phyloP scores from a whole-genome alignment of 2,329 filamentous ascomycete genomes.

The Trichoderma aggressivum region DNA sequence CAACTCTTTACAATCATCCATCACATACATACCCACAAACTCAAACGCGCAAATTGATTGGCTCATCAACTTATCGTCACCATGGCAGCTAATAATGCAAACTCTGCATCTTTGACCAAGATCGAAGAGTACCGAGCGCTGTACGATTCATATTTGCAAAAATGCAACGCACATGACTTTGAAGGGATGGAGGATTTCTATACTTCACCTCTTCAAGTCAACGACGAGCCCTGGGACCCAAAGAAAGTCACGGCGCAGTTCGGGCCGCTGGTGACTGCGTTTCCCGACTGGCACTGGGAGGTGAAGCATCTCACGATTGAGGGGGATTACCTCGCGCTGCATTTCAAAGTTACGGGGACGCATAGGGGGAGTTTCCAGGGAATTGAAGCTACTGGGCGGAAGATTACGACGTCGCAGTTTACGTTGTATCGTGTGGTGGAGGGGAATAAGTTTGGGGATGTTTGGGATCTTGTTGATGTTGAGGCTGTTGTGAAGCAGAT shows the following conservation, averaged over 20 bases:
- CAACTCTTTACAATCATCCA: neutral
- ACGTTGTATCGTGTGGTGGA: neutral
- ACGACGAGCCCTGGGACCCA: neutral
- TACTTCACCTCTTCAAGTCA: neutral
- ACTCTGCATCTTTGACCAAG: neutral
- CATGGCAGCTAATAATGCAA: neutral
- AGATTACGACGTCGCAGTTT: neutral
- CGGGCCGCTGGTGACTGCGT: neutral
- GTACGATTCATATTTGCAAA: neutral
- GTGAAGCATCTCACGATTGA: neutral
- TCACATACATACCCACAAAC: neutral
- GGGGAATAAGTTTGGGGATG: neutral
- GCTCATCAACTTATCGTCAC: neutral
- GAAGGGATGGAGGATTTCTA: accelerated
- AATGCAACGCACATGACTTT: neutral
- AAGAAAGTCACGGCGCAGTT: neutral
- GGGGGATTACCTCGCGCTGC: neutral
- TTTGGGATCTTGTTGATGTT: neutral
- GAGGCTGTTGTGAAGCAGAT: neutral
- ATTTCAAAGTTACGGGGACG: neutral
- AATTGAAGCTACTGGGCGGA: neutral
- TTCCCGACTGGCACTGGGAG: neutral
- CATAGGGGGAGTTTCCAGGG: neutral
- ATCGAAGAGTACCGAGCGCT: neutral
- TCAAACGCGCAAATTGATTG: neutral